Conservation (phyloP, 208 protist genomes). For the Crithidia sp. region DNA sequence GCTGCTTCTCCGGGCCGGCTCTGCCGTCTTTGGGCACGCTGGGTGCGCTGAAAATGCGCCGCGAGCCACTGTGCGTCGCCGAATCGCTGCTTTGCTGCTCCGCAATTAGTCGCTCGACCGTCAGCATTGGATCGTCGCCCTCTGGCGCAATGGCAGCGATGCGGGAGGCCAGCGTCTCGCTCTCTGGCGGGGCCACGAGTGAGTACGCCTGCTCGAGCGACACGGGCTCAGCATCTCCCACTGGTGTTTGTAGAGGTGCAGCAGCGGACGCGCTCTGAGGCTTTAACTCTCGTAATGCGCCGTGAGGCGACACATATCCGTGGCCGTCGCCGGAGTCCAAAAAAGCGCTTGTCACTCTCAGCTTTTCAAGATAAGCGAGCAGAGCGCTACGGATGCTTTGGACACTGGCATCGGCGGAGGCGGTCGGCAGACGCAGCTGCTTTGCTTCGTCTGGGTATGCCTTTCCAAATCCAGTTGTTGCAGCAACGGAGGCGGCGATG, state of each 20-base stretch:
- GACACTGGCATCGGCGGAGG: background rate
- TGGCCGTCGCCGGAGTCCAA: too few relatives aligned
- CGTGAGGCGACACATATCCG: too few relatives aligned
- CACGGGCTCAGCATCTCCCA: background rate
- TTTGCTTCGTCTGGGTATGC: background rate
- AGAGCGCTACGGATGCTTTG: background rate
- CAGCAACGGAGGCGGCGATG: slow-evolving; percentile 1
- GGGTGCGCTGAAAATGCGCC: too few relatives aligned
- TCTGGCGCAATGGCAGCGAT: background rate
- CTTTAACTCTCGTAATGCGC: too few relatives aligned
- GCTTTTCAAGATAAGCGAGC: slow-evolving; percentile 16
- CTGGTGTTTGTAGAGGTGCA: too few relatives aligned
- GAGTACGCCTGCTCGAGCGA: slow-evolving; percentile 3
- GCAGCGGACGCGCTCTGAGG: too few relatives aligned
- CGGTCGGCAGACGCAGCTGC: background rate
- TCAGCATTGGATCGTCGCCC: background rate
- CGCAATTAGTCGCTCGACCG: background rate
- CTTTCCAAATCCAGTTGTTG: background rate
- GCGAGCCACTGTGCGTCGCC: too few relatives aligned
- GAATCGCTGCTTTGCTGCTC: background rate
- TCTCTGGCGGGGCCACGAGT: background rate
- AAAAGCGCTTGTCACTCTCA: background rate
- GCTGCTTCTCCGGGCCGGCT: too few relatives aligned
- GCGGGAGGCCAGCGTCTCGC: background rate
- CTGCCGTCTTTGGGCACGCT: too few relatives aligned